Evolutionary conservation across 2,329 filamentous ascomycete genomes (phyloP).

Genomic region (Fusarium devonianum): DNA sequence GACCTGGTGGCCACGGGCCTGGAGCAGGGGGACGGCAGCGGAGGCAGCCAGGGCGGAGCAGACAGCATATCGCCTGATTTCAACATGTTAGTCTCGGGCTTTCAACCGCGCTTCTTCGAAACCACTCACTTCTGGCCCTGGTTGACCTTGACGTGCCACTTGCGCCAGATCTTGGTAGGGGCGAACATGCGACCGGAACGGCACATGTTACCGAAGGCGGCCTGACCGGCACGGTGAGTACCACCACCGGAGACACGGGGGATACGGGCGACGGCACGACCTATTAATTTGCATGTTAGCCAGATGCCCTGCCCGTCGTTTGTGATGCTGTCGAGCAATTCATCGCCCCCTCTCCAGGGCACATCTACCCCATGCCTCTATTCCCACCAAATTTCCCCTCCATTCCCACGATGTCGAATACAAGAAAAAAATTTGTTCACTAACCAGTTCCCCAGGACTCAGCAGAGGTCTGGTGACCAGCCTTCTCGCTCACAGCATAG

Average conservation of each 20-base stretch:
- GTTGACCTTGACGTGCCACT: slow-evolving; percentile 99
- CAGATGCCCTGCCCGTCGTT: neutral
- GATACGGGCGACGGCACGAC: slow-evolving; percentile 99
- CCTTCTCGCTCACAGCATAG: slow-evolving; percentile 99
- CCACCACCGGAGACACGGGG: slow-evolving; percentile 99
- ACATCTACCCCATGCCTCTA: neutral
- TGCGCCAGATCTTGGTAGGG: slow-evolving; percentile 99
- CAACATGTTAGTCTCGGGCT: slow-evolving; percentile 30
- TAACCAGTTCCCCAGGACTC: slow-evolving; percentile 99
- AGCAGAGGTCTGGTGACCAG: slow-evolving; percentile 99
- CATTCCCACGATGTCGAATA: slow-evolving; percentile 2
- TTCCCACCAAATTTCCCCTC: slow-evolving; percentile 32
- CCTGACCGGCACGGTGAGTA: slow-evolving; percentile 99
- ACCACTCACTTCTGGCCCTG: slow-evolving; percentile 87
- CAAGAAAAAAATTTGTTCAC: slow-evolving; percentile 50
- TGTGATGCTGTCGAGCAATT: slow-evolving; percentile 5
- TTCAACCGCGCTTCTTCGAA: neutral
- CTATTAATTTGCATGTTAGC: slow-evolving; percentile 55
- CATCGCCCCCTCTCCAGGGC: neutral
- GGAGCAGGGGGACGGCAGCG: slow-evolving; percentile 90
- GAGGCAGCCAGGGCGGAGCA: slow-evolving; percentile 97
- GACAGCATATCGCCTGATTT: slow-evolving; percentile 87
- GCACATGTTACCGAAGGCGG: slow-evolving; percentile 99
- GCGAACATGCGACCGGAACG: slow-evolving; percentile 99
- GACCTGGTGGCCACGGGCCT: slow-evolving; percentile 97